Evolutionary conservation across 2,329 filamentous ascomycete genomes (phyloP).

Genomic region (Lojkania enalia): DNA sequence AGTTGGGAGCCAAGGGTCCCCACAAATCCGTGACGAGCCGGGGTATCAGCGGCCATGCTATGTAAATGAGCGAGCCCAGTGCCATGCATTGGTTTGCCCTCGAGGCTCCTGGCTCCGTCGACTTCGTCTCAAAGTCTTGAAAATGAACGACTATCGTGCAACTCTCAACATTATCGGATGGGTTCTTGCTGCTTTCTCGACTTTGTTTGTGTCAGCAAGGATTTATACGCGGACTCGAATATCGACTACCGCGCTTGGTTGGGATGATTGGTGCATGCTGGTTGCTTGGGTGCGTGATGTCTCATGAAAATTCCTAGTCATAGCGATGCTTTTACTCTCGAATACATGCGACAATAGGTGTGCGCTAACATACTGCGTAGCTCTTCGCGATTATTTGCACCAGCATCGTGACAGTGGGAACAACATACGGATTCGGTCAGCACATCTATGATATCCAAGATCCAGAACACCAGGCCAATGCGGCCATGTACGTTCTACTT

Average conservation of each 20-base stretch:
- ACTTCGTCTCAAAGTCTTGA: too few relatives aligned
- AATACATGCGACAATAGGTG: too few relatives aligned
- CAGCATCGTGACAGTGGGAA: constrained; percentile 8
- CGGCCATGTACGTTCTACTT: constrained; percentile 10
- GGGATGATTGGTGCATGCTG: constrained; percentile 14
- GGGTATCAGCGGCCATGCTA: too few relatives aligned
- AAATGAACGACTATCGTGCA: constrained; percentile 6
- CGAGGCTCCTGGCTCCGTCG: too few relatives aligned
- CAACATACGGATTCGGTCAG: constrained; percentile 9
- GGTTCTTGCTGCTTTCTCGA: constrained; percentile 6
- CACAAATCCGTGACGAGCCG: too few relatives aligned
- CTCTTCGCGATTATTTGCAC: constrained; percentile 8
- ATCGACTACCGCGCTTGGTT: constrained; percentile 3
- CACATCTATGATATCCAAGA: constrained; percentile 9
- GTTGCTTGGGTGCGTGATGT: constrained; percentile 4
- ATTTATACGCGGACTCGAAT: constrained; percentile 6
- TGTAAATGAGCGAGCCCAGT: too few relatives aligned
- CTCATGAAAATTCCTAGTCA: background rate
- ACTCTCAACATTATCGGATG: constrained; percentile 5
- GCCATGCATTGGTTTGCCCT: too few relatives aligned
- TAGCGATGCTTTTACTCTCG: background rate
- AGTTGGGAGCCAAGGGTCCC: too few relatives aligned
- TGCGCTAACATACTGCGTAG: background rate
- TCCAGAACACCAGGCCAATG: constrained; percentile 5
- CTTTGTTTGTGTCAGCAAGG: constrained; percentile 3